phyloP scores from a whole-genome alignment of 768 basidiomycete species.

The Crassisporium funariophilum region DNA sequence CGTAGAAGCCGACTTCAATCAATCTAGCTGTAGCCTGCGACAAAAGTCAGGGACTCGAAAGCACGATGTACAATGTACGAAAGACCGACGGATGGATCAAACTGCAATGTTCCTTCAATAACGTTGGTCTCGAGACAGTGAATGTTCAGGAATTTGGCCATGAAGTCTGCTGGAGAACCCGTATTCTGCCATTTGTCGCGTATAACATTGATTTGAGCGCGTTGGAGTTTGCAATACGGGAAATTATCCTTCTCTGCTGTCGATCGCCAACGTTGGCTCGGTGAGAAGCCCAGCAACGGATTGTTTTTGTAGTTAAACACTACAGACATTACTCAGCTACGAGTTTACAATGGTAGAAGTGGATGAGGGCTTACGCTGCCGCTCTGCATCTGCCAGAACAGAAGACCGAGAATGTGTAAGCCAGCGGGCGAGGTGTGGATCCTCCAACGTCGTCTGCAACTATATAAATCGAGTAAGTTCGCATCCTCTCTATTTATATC shows the following conservation, averaged over 20 bases:
- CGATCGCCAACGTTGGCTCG: conserved; percentile 12
- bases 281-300: conserved; percentile 1
- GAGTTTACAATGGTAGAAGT: background rate
- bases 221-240: conserved; percentile 14
- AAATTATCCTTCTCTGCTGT: conserved; percentile 6
- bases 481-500: background rate
- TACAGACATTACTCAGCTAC: background rate
- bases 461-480: background rate
- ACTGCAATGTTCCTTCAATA: conserved; percentile 17
- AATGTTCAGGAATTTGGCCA: conserved; percentile 10
- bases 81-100: conserved; percentile 9
- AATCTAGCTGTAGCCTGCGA: conserved; percentile 10
- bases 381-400: conserved; percentile 2
- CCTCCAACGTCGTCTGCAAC: conserved; percentile 5
- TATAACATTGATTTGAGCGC: conserved; percentile 3
- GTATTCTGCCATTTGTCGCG: conserved; percentile 10
- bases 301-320: conserved; percentile 4
- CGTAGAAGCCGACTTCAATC: conserved; percentile 12
- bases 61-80: background rate
- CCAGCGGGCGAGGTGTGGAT: conserved; percentile 1
- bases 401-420: background rate
- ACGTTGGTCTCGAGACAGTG: conserved; percentile 19
- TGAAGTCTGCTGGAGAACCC: background rate
- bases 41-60: background rate
- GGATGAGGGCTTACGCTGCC: background rate